phyloP scores from a whole-genome alignment of 306 rosid species.

The Rosa lucieae region DNA sequence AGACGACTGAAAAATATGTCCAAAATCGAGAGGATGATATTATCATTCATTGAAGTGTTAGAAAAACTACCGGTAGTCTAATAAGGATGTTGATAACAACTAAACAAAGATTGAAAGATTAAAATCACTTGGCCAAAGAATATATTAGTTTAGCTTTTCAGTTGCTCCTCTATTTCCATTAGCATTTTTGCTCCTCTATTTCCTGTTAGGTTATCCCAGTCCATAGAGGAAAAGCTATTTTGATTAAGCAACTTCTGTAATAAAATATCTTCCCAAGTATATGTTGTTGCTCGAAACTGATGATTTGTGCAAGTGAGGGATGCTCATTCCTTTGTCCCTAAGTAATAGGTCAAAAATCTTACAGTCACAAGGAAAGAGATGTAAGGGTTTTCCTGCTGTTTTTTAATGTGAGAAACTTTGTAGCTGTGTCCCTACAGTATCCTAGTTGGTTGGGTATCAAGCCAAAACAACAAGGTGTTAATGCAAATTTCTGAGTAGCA shows the following conservation, averaged over 20 bases:
- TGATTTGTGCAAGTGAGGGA: neutral
- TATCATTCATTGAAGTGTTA: neutral
- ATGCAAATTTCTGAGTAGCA: neutral
- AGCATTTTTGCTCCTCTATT: neutral
- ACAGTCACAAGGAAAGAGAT: neutral
- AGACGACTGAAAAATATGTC: neutral
- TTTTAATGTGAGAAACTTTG: neutral
- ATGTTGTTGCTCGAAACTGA: neutral
- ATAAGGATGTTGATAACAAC: neutral
- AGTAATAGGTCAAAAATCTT: neutral
- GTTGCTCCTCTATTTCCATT: neutral
- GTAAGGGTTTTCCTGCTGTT: neutral
- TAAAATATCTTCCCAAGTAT: neutral
- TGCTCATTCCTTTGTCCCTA: neutral
- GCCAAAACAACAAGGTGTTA: neutral
- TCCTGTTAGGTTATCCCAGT: neutral
- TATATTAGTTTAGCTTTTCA: neutral
- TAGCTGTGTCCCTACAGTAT: neutral
- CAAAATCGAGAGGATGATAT: neutral
- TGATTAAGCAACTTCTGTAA: neutral
- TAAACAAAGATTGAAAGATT: neutral
- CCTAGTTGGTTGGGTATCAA: neutral
- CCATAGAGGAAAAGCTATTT: neutral
- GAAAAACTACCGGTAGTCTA: neutral
- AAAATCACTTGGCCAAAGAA: slow-evolving; percentile 1